These are phyloP conservation scores for Cercophora scortea DNA, from an alignment of 495 filamentous ascomycete genomes.

Conservation along the genomic window DNA sequence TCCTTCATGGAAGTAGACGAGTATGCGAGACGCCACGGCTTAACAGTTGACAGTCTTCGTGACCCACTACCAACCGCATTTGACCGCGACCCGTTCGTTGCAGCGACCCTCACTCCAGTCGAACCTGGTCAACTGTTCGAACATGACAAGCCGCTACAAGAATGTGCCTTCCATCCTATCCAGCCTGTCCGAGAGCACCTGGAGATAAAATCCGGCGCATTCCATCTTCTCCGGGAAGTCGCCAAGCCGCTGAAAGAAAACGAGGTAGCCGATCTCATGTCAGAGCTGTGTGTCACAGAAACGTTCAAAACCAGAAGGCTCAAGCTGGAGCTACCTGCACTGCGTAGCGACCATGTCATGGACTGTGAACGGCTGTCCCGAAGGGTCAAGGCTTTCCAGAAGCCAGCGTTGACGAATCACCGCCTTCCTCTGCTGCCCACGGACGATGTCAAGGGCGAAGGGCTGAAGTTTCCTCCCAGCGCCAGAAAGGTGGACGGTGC, in stretches of 20 bases:
- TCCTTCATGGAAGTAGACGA: conserved; percentile 17
- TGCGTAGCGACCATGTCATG: conserved; percentile 40
- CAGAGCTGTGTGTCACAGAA: conserved; percentile 7
- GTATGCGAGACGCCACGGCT: conserved; percentile 34
- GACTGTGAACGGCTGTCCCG: conserved; percentile 32
- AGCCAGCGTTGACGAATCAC: conserved; percentile 26
- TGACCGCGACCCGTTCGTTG: conserved; percentile 6
- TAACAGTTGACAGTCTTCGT: conserved; percentile 25
- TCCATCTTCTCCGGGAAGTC: conserved; percentile 16
- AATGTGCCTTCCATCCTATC: conserved; percentile 17
- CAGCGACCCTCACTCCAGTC: conserved; percentile 7
- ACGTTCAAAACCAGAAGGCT: conserved; percentile 13
- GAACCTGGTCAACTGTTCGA: conserved; percentile 8
- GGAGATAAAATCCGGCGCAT: conserved; percentile 4
- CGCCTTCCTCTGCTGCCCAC: conserved; percentile 39
- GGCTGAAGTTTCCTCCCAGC: conserved; percentile 14
- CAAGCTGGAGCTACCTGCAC: conserved; percentile 45
- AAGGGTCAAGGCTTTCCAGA: conserved; percentile 20
- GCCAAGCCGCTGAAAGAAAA: conserved; percentile 8
- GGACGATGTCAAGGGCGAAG: conserved; percentile 42
- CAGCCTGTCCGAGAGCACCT: conserved; percentile 11
- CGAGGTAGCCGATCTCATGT: conserved; percentile 6
- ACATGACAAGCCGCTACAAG: conserved; percentile 2
- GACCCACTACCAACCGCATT: conserved; percentile 10
- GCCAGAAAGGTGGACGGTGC: not conserved